Conservation (phyloP, 2,329 filamentous ascomycete species). For the Pseudodiploospora longispora region DNA sequence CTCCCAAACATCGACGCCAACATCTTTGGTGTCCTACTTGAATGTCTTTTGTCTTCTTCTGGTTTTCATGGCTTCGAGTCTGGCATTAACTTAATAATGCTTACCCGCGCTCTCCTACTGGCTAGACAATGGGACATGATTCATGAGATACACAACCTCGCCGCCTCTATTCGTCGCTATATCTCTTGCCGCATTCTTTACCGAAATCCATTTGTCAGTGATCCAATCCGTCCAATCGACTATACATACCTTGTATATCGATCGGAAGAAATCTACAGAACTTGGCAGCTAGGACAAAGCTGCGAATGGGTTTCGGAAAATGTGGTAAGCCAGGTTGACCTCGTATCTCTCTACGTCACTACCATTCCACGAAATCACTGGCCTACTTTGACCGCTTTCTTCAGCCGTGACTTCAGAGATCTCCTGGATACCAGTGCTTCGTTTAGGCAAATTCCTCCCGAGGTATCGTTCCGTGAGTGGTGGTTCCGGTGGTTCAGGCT, state of each 20-base stretch:
- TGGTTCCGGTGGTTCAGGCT: slow-evolving; percentile 7
- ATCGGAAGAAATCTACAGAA: slow-evolving; percentile 17
- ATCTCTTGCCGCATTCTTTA: slow-evolving; percentile 15
- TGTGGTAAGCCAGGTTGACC: background rate
- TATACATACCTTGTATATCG: slow-evolving; percentile 13
- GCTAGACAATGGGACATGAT: slow-evolving; percentile 11
- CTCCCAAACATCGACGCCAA: slow-evolving; percentile 7
- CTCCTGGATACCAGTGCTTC: slow-evolving; percentile 3
- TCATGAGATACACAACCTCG: slow-evolving; percentile 12
- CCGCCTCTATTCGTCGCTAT: slow-evolving; percentile 13
- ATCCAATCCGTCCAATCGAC: slow-evolving; percentile 14
- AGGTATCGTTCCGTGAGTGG: slow-evolving; percentile 5
- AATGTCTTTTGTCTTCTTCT: slow-evolving; percentile 7
- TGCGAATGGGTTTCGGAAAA: background rate
- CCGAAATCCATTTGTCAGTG: slow-evolving; percentile 11
- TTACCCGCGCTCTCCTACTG: slow-evolving; percentile 11
- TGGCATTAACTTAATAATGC: slow-evolving; percentile 15
- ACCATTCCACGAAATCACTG: slow-evolving; percentile 9
- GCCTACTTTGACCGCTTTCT: slow-evolving; percentile 10
- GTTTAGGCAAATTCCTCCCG: slow-evolving; percentile 1
- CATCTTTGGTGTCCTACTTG: slow-evolving; percentile 16
- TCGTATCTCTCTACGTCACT: slow-evolving; percentile 7
- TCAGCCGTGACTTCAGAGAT: slow-evolving; percentile 5
- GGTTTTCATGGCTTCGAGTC: slow-evolving; percentile 15
- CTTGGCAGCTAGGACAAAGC: slow-evolving; percentile 9